These are phyloP conservation scores for Rhizoctonia solani DNA, from an alignment of 1,284 basidiomycete genomes.

Conservation along the genomic window DNA sequence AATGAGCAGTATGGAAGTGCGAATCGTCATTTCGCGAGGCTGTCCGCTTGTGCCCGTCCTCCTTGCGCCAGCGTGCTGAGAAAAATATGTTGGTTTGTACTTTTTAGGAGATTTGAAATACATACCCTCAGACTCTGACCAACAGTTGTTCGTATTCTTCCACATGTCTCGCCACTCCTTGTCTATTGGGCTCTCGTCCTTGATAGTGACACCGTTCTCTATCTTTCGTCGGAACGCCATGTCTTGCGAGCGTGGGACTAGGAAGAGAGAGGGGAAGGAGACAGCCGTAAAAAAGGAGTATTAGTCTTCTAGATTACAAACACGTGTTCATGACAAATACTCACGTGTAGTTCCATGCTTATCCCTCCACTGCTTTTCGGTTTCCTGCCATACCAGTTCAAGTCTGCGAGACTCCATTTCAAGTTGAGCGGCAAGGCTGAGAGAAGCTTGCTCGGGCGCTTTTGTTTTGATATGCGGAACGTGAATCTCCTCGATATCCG, in stretches of 20 bases:
- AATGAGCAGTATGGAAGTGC: conserved; percentile 21
- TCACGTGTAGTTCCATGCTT: conserved; percentile 27
- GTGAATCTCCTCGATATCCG: conserved; percentile 22
- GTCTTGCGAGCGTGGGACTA: conserved; percentile 29
- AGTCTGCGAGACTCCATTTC: conserved; percentile 28
- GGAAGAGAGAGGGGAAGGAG: conserved; percentile 26
- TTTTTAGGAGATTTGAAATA: conserved; percentile 26
- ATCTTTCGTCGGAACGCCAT: conserved; percentile 27
- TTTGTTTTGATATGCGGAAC: conserved; percentile 16
- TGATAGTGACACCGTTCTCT: background rate
- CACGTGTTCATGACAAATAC: conserved; percentile 35
- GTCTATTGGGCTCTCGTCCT: conserved; percentile 3
- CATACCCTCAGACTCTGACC: conserved; percentile 26
- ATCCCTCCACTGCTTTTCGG: conserved; percentile 31
- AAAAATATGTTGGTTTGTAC: background rate
- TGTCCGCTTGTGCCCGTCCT: conserved; percentile 4
- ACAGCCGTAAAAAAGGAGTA: conserved; percentile 18
- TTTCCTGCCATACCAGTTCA: conserved; percentile 33
- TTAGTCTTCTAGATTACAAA: conserved; percentile 26
- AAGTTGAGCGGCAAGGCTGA: background rate
- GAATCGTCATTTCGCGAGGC: conserved; percentile 23
- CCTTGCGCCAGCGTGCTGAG: conserved; percentile 20
- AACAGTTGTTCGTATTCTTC: conserved; percentile 12
- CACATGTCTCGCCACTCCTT: conserved; percentile 25
- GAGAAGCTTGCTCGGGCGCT: conserved; percentile 21